A percentile compares a stretch with the other conserved stretches of the same genome.
These are phyloP conservation scores for Carex myosuroides DNA, from an alignment of 176 grass and related monocot species.

Conservation along the genomic window DNA sequence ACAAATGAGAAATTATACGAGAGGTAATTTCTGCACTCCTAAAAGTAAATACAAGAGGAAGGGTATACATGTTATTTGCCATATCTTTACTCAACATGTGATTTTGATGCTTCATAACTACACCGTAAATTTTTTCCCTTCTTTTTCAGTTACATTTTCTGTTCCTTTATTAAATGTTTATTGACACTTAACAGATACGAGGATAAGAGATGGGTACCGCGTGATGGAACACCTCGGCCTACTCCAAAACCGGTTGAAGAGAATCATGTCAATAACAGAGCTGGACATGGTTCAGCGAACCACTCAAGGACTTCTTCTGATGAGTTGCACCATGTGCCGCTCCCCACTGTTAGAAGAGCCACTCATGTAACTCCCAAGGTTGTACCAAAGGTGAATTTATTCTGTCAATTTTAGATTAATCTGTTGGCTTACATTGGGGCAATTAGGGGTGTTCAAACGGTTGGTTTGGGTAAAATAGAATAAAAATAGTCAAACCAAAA, in stretches of 20 bases:
- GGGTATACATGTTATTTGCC: neutral
- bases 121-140: neutral
- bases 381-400: constrained; percentile 4
- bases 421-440: neutral
- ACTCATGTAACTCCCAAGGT: constrained; percentile 48
- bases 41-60: neutral
- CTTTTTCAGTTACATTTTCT: neutral
- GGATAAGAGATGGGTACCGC: constrained; percentile 93
- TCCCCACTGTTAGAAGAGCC: constrained; percentile 32
- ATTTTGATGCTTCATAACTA: neutral
- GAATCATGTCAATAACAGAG: constrained; percentile 33
- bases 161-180: neutral
- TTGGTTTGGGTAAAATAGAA: no score
- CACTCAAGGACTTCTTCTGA: constrained; percentile 54
- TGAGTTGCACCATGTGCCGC: constrained; percentile 39
- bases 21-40: neutral
- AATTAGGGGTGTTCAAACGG: no score
- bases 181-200: constrained; percentile 61
- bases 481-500: no score
- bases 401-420: neutral
- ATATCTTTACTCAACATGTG: neutral
- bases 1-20: neutral
- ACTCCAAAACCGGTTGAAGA: constrained; percentile 45
- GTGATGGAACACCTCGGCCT: constrained; percentile 47
- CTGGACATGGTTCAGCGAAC: constrained; percentile 10